These are phyloP conservation scores for Thyridium curvatum DNA, from an alignment of 2,329 filamentous ascomycete genomes.

Conservation along the genomic window DNA sequence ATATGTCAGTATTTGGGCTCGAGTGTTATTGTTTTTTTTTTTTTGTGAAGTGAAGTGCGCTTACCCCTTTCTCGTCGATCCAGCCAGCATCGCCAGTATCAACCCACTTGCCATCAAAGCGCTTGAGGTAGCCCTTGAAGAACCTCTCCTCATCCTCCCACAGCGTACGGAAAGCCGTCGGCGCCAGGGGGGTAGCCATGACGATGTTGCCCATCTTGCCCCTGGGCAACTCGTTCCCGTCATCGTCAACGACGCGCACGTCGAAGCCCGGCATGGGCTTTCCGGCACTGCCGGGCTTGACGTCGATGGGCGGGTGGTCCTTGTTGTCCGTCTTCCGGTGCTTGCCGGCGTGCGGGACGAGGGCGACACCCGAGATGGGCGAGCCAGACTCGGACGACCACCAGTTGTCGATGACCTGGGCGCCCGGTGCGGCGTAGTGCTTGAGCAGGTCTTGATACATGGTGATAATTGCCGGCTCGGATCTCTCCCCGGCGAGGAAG, in stretches of 20 bases:
- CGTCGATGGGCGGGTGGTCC: constrained; percentile 41
- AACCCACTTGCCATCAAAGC: constrained; percentile 77
- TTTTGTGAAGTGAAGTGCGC: too few species aligned
- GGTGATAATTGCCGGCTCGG: constrained; percentile 77
- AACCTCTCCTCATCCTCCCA: constrained; percentile 85
- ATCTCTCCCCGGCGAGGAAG: constrained; percentile 84
- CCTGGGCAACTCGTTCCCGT: constrained; percentile 61
- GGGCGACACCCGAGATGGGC: constrained; percentile 49
- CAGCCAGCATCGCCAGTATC: constrained; percentile 89
- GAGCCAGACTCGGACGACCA: constrained; percentile 56
- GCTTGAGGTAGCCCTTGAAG: constrained; percentile 75
- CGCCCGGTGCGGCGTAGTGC: constrained; percentile 57
- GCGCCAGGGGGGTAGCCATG: constrained; percentile 72
- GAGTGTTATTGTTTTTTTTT: too few species aligned
- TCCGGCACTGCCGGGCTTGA: constrained; percentile 82
- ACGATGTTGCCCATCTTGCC: constrained; percentile 91
- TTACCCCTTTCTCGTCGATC: constrained; percentile 62
- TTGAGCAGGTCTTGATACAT: constrained; percentile 72
- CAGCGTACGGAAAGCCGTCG: constrained; percentile 77
- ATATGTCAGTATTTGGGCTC: too few species aligned
- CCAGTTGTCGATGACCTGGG: constrained; percentile 54
- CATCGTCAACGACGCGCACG: constrained; percentile 76
- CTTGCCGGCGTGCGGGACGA: constrained; percentile 51
- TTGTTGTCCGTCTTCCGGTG: constrained; percentile 38
- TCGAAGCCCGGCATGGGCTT: constrained; percentile 92